These are phyloP conservation scores for Fraxinus anomala DNA, from an alignment of 257 asterid genomes.

Conservation along the genomic window DNA sequence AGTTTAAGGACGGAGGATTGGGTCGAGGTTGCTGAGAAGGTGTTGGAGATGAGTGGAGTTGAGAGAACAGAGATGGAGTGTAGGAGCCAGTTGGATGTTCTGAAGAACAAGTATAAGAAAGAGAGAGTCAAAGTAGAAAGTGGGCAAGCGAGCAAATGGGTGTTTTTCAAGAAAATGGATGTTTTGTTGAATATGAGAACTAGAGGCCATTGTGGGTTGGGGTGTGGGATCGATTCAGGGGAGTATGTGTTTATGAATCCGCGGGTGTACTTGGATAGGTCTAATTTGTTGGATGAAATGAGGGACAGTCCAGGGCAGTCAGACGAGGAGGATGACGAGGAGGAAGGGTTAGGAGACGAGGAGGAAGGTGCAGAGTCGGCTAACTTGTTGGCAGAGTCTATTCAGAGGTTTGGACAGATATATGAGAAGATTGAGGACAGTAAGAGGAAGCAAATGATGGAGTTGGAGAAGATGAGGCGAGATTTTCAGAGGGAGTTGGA, in stretches of 20 bases:
- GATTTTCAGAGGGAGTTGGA: constrained; percentile 85
- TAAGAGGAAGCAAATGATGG: constrained; percentile 85
- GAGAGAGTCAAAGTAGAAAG: constrained; percentile 69
- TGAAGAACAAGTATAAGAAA: constrained; percentile 81
- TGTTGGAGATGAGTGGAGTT: constrained; percentile 58
- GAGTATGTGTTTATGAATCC: constrained; percentile 90
- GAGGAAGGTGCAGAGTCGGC: constrained; percentile 51
- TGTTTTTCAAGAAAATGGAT: constrained; percentile 84
- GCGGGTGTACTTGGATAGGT: constrained; percentile 72
- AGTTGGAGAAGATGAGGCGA: constrained; percentile 77
- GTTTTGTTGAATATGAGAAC: constrained; percentile 56
- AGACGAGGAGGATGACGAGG: constrained; percentile 64
- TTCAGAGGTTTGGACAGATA: constrained; percentile 75
- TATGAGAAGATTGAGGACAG: constrained; percentile 84
- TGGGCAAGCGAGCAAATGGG: constrained; percentile 74
- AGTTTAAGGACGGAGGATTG: constrained; percentile 80
- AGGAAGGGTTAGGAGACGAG: constrained; percentile 32
- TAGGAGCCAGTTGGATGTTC: constrained; percentile 65
- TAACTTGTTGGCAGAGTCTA: constrained; percentile 69
- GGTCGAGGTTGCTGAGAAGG: constrained; percentile 75
- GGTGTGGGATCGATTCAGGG: constrained; percentile 90
- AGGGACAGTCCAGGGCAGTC: constrained; percentile 88
- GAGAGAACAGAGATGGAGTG: constrained; percentile 69
- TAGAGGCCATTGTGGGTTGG: constrained; percentile 65
- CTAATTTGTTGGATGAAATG: constrained; percentile 89